Evolutionary conservation across 148 eudicot genomes (phyloP), one percentile per base, ranked within the genome.

Genomic region (Amaranthus cruentus): DNA sequence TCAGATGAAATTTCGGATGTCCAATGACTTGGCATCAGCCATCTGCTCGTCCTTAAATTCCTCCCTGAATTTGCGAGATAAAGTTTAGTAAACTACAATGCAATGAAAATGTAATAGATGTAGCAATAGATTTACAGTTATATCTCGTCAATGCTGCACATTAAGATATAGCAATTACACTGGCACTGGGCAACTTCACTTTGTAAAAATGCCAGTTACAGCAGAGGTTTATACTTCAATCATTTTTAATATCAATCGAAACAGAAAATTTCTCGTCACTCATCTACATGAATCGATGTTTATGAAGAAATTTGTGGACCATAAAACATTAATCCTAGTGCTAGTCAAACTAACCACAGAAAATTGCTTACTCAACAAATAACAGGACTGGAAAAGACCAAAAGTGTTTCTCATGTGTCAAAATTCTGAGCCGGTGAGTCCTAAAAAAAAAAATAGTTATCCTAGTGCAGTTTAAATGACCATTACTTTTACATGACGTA

Each of bases 41-140:
- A 95, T 85, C 76, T 81, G 85, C 81, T 95, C 98, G 47, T 91
- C 97, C 82, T 91, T 86, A 70, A 89, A 91, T 81, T 95, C 98
- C 85, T 95, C 98, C 88, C 98, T 95, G 89, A 74, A 72, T 7
- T 67, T 47, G 43, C 7, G 21, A n/a, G 55, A 53, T 12, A 7
- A 68, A 7, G 43, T 0, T 10, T 6, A 58, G 71, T 58, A 56
- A 56, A 61, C 4, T 28, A 49, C 55, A 51, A 15, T 10, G 52
- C 53, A 48, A 21, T 43, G 55, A 2, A 48, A 44, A 38, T n/a
- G 14, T 5, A 71, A 65, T 47, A 47, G 47, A 55, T 11, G 7
- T 11, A 18, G 7, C 55, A 56, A 12, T 4, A 3, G 57, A 47
- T 49, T 21, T 21, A 48, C 11, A 61, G 13, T 15, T 44, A 60